A percentile compares a stretch with the other conserved stretches of the same genome.
Conservation (phyloP, 2,329 filamentous ascomycete genomes). For the Aspergillus arachidicola region DNA sequence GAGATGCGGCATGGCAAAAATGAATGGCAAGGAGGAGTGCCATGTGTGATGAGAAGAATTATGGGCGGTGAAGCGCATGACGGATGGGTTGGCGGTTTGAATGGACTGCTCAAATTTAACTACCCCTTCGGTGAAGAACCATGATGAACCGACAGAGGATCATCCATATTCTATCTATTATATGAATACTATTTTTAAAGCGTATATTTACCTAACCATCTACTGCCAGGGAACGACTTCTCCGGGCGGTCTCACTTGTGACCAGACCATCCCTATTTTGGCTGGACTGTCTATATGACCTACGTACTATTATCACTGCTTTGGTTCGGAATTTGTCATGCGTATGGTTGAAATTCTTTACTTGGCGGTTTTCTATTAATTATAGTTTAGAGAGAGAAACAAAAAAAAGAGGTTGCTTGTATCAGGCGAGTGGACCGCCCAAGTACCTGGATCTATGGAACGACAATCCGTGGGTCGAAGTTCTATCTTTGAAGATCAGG, state of each 20-base stretch:
- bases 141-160: constrained; percentile 8
- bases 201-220: background rate
- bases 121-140: constrained; percentile 81
- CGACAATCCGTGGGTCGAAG: constrained; percentile 7
- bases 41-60: constrained; percentile 77
- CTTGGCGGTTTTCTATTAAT: background rate
- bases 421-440: constrained; percentile 6
- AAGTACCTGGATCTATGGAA: constrained; percentile 3
- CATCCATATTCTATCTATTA: background rate
- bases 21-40: constrained; percentile 76
- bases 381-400: background rate
- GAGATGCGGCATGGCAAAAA: constrained; percentile 61
- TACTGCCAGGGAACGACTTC: background rate
- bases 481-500: background rate
- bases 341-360: background rate
- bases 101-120: constrained; percentile 94
- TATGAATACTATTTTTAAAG: background rate
- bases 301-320: background rate
- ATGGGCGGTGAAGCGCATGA: constrained; percentile 67
- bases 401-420: background rate
- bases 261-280: background rate
- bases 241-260: background rate
- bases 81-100: constrained; percentile 94
- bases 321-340: background rate
- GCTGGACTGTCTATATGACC: background rate